Conservation (phyloP, 768 basidiomycete genomes). For the Lactarius sp. region DNA sequence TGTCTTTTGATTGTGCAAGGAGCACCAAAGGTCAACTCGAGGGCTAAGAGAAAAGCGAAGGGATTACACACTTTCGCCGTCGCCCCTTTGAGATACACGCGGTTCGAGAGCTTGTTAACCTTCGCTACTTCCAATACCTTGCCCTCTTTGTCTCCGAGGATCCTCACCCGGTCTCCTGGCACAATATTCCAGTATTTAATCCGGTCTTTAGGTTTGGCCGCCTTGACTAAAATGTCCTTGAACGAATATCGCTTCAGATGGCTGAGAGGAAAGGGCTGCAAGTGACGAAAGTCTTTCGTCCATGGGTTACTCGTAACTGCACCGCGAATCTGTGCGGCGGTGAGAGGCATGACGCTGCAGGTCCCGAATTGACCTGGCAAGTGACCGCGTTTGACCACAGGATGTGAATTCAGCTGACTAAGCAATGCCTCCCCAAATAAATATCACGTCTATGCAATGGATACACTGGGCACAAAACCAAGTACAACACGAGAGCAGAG, state of each 20-base stretch:
- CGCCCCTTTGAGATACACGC: slow-evolving; percentile 52
- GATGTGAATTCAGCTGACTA: slow-evolving; percentile 8
- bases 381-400: background rate
- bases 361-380: no score
- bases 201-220: slow-evolving; percentile 57
- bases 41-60: background rate
- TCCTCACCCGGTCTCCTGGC: slow-evolving; percentile 73
- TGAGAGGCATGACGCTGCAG: slow-evolving; percentile 21
- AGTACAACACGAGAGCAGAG: slow-evolving; percentile 22
- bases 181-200: slow-evolving; percentile 87
- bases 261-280: slow-evolving; percentile 54
- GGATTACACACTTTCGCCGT: slow-evolving; percentile 34
- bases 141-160: slow-evolving; percentile 58
- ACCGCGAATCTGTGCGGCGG: slow-evolving; percentile 14
- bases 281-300: slow-evolving; percentile 64
- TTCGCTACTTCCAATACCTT: slow-evolving; percentile 64
- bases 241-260: slow-evolving; percentile 44
- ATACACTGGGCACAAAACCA: slow-evolving; percentile 23
- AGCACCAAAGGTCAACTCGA: background rate
- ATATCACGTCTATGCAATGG: background rate
- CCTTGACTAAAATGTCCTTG: slow-evolving; percentile 43
- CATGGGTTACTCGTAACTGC: slow-evolving; percentile 36
- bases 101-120: slow-evolving; percentile 69
- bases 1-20: slow-evolving; percentile 29
- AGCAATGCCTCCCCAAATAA: background rate